Conservation (phyloP, 208 protist species). For the Trypanosoma avium region DNA sequence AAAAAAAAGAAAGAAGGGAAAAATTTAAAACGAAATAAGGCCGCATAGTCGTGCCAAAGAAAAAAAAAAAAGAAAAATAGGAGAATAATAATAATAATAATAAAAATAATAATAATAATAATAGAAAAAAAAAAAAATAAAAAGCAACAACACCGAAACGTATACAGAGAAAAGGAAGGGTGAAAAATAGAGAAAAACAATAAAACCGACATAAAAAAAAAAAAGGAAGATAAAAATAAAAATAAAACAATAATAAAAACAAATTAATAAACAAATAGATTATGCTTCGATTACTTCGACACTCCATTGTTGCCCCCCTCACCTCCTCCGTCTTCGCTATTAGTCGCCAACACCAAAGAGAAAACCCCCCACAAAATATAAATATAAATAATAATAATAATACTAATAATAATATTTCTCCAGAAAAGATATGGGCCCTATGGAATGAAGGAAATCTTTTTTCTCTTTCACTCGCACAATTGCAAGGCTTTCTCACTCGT, state of each 20-base stretch:
- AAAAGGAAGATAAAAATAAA: background rate
- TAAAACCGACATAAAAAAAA: background rate
- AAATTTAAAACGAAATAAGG: too few relatives aligned
- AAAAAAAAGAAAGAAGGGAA: too few relatives aligned
- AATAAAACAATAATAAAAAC: background rate
- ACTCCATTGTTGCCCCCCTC: constrained; percentile 1
- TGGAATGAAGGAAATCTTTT: constrained; percentile 94
- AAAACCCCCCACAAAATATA: background rate
- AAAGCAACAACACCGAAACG: too few relatives aligned
- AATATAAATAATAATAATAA: too few relatives aligned
- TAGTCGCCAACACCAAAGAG: constrained; percentile 12
- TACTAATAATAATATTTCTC: constrained; percentile 31
- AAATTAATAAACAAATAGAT: background rate
- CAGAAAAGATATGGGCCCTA: constrained; percentile 79
- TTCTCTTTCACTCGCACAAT: constrained; percentile 77
- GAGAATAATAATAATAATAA: too few relatives aligned
- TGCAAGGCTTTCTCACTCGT: constrained; percentile 68
- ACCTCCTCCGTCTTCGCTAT: background rate
- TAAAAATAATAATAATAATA: too few relatives aligned
- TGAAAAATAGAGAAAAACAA: background rate
- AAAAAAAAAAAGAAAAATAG: background rate
- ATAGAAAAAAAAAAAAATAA: too few relatives aligned
- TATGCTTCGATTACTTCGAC: constrained; percentile 28
- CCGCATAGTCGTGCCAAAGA: background rate
- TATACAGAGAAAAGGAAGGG: too few relatives aligned